Evolutionary conservation across 106 monocot species (phyloP).

Genomic region (Dioscorea dumetorum): DNA sequence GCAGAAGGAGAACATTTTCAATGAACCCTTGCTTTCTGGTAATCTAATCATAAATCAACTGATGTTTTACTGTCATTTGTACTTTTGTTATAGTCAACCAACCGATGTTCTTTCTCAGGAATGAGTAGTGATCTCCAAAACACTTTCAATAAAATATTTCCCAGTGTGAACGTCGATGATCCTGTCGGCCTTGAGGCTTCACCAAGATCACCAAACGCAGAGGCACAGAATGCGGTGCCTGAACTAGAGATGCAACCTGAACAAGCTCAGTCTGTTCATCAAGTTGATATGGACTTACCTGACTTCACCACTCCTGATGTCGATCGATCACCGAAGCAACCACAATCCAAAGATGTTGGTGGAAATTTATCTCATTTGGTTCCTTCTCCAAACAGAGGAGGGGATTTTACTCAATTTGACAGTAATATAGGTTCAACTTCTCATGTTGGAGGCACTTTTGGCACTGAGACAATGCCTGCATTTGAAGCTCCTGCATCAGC

Average conservation of each 20-base stretch:
- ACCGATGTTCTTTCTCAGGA: constrained; percentile 22
- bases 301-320: constrained; percentile 13
- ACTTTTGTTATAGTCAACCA: neutral
- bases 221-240: constrained; percentile 2
- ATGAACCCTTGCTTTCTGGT: constrained; percentile 52
- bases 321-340: constrained; percentile 13
- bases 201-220: neutral
- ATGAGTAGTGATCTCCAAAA: constrained; percentile 31
- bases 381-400: constrained; percentile 23
- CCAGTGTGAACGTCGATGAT: constrained; percentile 7
- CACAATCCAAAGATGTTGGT: constrained; percentile 16
- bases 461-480: constrained; percentile 12
- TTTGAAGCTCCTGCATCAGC: constrained; percentile 3
- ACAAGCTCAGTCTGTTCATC: constrained; percentile 19
- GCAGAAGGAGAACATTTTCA: constrained; percentile 35
- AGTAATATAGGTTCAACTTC: constrained; percentile 17
- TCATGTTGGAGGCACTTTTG: constrained; percentile 10
- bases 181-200: constrained; percentile 7
- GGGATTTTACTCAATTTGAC: constrained; percentile 13
- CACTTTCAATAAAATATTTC: constrained; percentile 25
- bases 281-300: constrained; percentile 2
- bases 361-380: constrained; percentile 3
- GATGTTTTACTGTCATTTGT: neutral
- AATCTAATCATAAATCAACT: neutral
- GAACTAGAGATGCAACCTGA: constrained; percentile 24